Percentiles rank a stretch among this genome's conserved stretches.
Conservation (phyloP, 768 basidiomycete species). For the Mycena chlorophos region DNA sequence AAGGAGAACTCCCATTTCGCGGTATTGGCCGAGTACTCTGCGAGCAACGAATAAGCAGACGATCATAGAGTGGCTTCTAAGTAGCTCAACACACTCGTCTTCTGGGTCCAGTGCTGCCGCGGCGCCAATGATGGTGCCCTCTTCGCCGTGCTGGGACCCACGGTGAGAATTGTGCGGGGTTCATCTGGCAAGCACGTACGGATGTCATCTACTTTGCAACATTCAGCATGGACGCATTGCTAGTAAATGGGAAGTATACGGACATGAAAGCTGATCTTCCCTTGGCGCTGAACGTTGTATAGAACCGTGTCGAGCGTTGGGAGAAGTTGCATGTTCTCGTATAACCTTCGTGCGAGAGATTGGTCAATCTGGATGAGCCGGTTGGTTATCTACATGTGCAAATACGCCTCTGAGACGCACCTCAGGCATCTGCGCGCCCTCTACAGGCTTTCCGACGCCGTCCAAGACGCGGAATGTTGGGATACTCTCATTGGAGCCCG, state of each 20-base stretch:
- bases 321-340: conserved; percentile 76
- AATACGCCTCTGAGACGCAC: conserved; percentile 38
- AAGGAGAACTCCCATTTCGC: conserved; percentile 86
- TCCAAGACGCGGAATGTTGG: conserved; percentile 88
- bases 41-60: background rate
- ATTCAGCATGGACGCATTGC: conserved; percentile 3
- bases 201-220: conserved; percentile 66
- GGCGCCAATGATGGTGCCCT: conserved; percentile 86
- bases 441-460: conserved; percentile 69
- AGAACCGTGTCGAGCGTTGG: conserved; percentile 86
- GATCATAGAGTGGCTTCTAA: background rate
- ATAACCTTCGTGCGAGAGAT: conserved; percentile 67
- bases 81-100: conserved; percentile 68
- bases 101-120: conserved; percentile 80
- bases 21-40: conserved; percentile 63
- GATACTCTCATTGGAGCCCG: conserved; percentile 59
- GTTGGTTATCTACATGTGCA: background rate
- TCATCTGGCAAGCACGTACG: conserved; percentile 44
- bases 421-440: conserved; percentile 75
- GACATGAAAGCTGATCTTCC: conserved; percentile 90
- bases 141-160: conserved; percentile 91
- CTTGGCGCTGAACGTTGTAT: conserved; percentile 91
- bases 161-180: conserved; percentile 6
- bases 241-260: conserved; percentile 28
- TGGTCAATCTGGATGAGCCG: conserved; percentile 56